Conservation (phyloP, 805 yeast genomes). For the Cyberlindnera maclurae region DNA sequence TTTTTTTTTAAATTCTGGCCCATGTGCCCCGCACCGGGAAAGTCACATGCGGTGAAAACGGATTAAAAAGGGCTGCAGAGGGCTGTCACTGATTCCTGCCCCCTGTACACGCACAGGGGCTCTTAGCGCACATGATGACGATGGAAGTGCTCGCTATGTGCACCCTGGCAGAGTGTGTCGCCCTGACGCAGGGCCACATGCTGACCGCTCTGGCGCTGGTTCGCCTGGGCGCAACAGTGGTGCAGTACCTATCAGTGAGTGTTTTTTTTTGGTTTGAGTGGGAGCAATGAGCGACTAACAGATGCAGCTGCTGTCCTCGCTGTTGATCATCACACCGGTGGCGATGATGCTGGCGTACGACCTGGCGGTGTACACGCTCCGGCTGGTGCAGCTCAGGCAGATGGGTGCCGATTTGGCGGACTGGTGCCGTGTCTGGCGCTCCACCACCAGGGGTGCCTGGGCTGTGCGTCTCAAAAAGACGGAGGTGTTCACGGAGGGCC, state of each 20-base stretch:
- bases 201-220: no score
- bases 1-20: no score
- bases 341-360: slow-evolving; percentile 13
- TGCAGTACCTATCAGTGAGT: slow-evolving; percentile 11
- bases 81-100: no score
- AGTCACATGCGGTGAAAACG: no score
- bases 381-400: slow-evolving; percentile 7
- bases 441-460: slow-evolving; percentile 1
- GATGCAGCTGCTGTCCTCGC: slow-evolving; percentile 3
- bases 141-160: no score
- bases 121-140: no score
- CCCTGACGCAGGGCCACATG: no score
- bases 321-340: slow-evolving; percentile 11
- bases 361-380: slow-evolving; percentile 11
- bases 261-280: background rate
- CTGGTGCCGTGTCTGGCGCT: background rate
- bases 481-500: slow-evolving; percentile 11
- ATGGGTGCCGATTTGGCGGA: background rate
- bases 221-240: background rate
- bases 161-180: no score
- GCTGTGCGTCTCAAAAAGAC: slow-evolving; percentile 5
- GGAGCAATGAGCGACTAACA: slow-evolving; percentile 3
- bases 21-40: no score
- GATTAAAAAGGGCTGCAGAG: no score
- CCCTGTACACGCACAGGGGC: no score